These are phyloP conservation scores for Citrus trifoliata DNA, from an alignment of 345 rosid species.

Conservation along the genomic window DNA sequence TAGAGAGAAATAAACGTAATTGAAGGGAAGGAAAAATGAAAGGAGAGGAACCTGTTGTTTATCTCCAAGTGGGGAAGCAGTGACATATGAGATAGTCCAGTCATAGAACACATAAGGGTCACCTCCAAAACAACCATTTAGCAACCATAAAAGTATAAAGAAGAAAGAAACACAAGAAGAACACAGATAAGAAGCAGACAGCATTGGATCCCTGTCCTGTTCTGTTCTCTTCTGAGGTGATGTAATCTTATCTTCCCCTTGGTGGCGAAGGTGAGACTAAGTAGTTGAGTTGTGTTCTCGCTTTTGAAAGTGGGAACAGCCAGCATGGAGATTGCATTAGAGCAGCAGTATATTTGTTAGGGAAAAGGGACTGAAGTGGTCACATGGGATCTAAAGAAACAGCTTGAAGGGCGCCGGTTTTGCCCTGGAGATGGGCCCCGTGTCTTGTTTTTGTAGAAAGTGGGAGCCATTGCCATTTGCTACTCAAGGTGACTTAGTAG, in stretches of 20 bases:
- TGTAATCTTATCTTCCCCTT: slow-evolving; percentile 13
- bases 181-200: slow-evolving; percentile 2
- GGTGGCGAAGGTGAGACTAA: neutral
- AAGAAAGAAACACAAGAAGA: slow-evolving; percentile 21
- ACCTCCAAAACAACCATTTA: slow-evolving; percentile 36
- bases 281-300: neutral
- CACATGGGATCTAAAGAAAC: slow-evolving; percentile 10
- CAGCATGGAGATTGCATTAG: neutral
- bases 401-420: neutral
- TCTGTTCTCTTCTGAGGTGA: neutral
- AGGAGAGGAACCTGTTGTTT: slow-evolving; percentile 58
- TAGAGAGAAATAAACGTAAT: neutral
- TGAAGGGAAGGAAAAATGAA: neutral
- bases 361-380: neutral
- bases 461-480: neutral
- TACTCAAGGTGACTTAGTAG: too few species aligned
- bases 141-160: slow-evolving; percentile 21
- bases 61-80: slow-evolving; percentile 61
- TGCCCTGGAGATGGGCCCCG: neutral
- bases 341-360: neutral
- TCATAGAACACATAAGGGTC: slow-evolving; percentile 83
- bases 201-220: slow-evolving; percentile 40
- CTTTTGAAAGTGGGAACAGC: neutral
- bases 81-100: slow-evolving; percentile 84
- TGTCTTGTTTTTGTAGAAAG: neutral